Base-by-base conservation (phyloP, 192 early-diverging fungal genomes). In the Mortierella hygrophila region DNA sequence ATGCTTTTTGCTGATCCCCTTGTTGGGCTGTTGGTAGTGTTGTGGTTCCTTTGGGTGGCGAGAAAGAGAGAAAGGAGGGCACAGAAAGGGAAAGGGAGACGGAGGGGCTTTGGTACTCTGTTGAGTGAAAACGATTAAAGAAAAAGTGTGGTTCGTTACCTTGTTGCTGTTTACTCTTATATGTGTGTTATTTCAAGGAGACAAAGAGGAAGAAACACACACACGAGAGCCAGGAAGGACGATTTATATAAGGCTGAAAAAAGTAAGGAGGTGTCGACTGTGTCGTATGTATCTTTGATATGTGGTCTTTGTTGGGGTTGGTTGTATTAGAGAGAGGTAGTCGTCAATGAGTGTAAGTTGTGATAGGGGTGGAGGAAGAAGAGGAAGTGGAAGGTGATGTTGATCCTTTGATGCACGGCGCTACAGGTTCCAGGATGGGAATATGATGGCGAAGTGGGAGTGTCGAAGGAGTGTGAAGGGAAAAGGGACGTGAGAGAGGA, bases 261-360 rank as follows among this genome's bases (percentile, higher is more conserved):
- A 76, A 72, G 57, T 23, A 74, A 73, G 79, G 79, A 80, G 79
- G 70, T 52, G 69, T n/a, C 60, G 44, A 32, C 70, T n/a, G 21
- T 29, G 70, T 79, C 29, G 32, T 60, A 42, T 46, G 63, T 10
- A 60, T 21, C 41, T 20, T 23, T 15, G 60, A 9, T 68, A 26
- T 47, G 15, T 7, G 20, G 11, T 20, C 16, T 23, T 47, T 11
- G 26, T 8, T 68, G 40, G 18, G 32, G 26, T 37, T 26, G 54
- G 38, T 40, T 16, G 57, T n/a, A 38, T 20, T 23, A 54, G 26
- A 35, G 73, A 70, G 11, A 47, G 57, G 38, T 23, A 40, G 15
- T 63, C 38, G 41, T 20, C 21, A 57, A 68, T 68, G 72, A 63
- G 37, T 10, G 20, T 0, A 21, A 10, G 75, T 6, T 41, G 57